Evolutionary conservation across 352 stramenopile species (phyloP).

Genomic region (Globisporangium solare): DNA sequence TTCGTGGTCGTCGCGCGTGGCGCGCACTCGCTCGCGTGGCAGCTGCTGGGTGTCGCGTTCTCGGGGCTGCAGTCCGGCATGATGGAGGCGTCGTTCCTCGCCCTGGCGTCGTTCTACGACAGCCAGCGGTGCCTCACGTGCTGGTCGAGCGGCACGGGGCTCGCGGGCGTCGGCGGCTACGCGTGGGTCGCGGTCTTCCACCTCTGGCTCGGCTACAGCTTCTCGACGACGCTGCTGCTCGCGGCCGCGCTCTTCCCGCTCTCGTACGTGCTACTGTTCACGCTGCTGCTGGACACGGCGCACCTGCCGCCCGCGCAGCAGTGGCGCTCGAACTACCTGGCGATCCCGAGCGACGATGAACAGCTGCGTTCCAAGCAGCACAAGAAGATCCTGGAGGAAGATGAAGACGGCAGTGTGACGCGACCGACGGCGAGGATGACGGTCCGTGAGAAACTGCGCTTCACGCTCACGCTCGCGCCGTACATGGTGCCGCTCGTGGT

Average conservation of each 20-base stretch:
- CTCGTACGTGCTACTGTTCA: conserved; percentile 59
- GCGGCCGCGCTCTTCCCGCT: conserved; percentile 51
- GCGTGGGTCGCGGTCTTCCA: conserved; percentile 82
- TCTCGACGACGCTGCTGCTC: conserved; percentile 54
- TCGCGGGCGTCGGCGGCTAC: conserved; percentile 90
- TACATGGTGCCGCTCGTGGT: conserved; percentile 47
- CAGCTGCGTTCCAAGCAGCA: conserved; percentile 6
- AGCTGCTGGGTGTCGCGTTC: conserved; percentile 88
- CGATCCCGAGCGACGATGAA: conserved; percentile 21
- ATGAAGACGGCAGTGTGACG: too few relatives aligned
- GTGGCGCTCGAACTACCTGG: conserved; percentile 25
- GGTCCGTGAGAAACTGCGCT: conserved; percentile 49
- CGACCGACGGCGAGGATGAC: conserved; percentile 21
- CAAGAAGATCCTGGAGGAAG: too few relatives aligned
- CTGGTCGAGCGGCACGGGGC: conserved; percentile 91
- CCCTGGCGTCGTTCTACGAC: conserved; percentile 82
- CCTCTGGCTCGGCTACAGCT: conserved; percentile 58
- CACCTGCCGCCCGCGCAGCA: conserved; percentile 25
- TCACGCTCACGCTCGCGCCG: conserved; percentile 57
- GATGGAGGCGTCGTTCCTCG: conserved; percentile 88
- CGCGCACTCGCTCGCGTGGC: conserved; percentile 46
- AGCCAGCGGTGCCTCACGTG: conserved; percentile 79
- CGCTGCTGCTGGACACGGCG: conserved; percentile 52
- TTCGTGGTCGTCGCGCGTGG: conserved; percentile 72
- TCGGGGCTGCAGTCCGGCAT: conserved; percentile 83